phyloP scores from a whole-genome alignment of 768 basidiomycete species.

The Leccinum rimulosum region DNA sequence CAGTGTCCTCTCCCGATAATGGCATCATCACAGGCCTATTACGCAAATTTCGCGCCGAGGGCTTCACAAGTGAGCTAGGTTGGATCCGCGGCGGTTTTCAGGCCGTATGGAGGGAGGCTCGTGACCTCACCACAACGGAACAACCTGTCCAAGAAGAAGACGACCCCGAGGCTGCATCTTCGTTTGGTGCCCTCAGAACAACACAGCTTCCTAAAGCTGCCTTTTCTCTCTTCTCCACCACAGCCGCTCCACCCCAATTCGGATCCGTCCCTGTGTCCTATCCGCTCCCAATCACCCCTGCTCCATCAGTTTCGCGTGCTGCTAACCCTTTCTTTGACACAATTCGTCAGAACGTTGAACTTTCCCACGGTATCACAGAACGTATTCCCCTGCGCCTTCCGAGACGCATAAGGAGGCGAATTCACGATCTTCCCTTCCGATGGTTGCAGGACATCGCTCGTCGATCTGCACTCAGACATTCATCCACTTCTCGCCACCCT shows the following conservation, averaged over 20 bases:
- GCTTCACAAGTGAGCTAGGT: constrained; percentile 58
- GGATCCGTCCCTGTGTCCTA: constrained; percentile 1
- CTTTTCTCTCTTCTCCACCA: constrained; percentile 52
- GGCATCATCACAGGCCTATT: constrained; percentile 72
- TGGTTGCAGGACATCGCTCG: constrained; percentile 77
- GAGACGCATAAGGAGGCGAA: constrained; percentile 47
- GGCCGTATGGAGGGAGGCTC: constrained; percentile 55
- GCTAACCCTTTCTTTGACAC: constrained; percentile 94
- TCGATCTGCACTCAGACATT: constrained; percentile 37
- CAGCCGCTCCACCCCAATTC: constrained; percentile 19
- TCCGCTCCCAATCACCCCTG: constrained; percentile 18
- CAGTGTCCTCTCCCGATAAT: constrained; percentile 53
- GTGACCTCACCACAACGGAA: constrained; percentile 50
- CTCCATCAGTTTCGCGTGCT: constrained; percentile 27
- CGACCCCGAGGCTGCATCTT: constrained; percentile 37
- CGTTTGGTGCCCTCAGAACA: constrained; percentile 43
- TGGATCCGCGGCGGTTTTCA: constrained; percentile 88
- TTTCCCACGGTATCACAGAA: constrained; percentile 70
- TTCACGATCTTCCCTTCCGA: constrained; percentile 72
- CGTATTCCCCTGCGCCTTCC: constrained; percentile 73
- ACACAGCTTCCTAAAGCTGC: constrained; percentile 62
- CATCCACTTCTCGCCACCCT: constrained; percentile 11
- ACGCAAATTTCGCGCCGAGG: constrained; percentile 67
- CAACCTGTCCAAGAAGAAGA: constrained; percentile 51
- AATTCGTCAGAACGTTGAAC: constrained; percentile 84